A percentile compares a stretch with the other conserved stretches of the same genome.
Evolutionary conservation across 164 flowering plant genomes (phyloP).

Genomic region (Vitis amurensis): DNA sequence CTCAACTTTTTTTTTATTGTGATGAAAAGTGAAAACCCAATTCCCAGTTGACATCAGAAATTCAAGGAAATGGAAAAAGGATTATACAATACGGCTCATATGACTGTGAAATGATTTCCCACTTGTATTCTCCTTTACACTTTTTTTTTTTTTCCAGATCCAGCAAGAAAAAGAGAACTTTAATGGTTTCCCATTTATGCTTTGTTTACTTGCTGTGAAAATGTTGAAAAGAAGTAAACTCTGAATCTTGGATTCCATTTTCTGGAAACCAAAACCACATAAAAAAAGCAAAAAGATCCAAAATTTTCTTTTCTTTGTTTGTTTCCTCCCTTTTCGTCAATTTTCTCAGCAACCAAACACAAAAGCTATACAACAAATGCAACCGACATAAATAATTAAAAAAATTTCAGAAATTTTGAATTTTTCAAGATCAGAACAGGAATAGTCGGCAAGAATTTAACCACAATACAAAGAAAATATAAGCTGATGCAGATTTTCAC

Average conservation of each 20-base stretch:
- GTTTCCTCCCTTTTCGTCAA: not conserved
- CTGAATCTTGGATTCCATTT: not conserved
- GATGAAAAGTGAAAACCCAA: constrained; percentile 19
- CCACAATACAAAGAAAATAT: no score
- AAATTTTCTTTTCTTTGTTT: not conserved
- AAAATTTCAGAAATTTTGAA: not conserved
- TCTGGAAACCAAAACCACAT: not conserved
- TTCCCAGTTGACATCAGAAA: constrained; percentile 14
- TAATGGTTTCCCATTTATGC: constrained; percentile 9
- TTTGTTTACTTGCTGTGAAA: constrained; percentile 7
- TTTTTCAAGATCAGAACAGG: not conserved
- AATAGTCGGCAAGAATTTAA: no score
- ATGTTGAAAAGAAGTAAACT: constrained; percentile 1
- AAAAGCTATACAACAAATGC: not conserved
- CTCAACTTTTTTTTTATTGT: constrained; percentile 13
- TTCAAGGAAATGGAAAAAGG: constrained; percentile 11
- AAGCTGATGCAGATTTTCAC: not conserved
- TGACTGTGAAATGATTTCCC: constrained; percentile 15
- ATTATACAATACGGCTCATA: constrained; percentile 23
- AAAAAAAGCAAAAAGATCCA: not conserved
- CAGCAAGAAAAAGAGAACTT: constrained; percentile 13
- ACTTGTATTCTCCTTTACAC: constrained; percentile 8
- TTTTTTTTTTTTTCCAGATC: constrained; percentile 17
- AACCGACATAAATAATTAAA: not conserved
- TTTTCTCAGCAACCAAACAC: constrained; percentile 7